Conservation (phyloP, 495 filamentous ascomycete species). For the Thozetella sp. region DNA sequence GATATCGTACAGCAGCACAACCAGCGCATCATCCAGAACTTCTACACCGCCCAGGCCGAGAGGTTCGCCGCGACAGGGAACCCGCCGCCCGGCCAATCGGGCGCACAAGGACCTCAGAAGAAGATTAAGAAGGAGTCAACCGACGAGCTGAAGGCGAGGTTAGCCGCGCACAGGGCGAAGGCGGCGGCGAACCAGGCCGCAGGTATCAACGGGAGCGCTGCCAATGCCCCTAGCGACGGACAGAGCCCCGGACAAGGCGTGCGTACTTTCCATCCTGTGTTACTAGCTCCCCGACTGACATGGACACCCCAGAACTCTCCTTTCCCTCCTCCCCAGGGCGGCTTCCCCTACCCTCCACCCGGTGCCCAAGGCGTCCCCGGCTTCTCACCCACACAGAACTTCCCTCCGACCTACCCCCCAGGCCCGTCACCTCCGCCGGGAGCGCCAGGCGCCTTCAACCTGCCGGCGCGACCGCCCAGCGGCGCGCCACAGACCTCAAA, state of each 20-base stretch:
- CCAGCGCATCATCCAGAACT: conserved; percentile 79
- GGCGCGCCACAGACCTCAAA: conserved; percentile 3
- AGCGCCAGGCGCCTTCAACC: conserved; percentile 25
- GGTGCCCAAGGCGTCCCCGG: conserved; percentile 20
- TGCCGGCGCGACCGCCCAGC: conserved; percentile 42
- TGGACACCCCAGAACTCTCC: conserved; percentile 31
- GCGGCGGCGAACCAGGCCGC: conserved; percentile 58
- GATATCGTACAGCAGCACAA: conserved; percentile 81
- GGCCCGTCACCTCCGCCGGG: conserved; percentile 19
- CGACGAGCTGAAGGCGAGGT: conserved; percentile 77
- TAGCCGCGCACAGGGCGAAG: conserved; percentile 79
- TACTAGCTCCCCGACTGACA: background rate
- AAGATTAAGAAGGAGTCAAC: conserved; percentile 78
- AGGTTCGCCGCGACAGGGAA: conserved; percentile 83
- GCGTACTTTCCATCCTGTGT: conserved; percentile 54
- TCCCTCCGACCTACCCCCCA: conserved; percentile 34
- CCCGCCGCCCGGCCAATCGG: conserved; percentile 60
- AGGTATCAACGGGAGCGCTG: conserved; percentile 36
- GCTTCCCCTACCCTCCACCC: conserved; percentile 28
- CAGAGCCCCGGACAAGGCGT: conserved; percentile 58
- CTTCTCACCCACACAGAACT: conserved; percentile 33
- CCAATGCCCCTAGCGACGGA: conserved; percentile 49
- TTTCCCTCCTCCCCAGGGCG: conserved; percentile 41
- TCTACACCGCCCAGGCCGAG: conserved; percentile 82
- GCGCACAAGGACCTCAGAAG: conserved; percentile 61